A percentile compares a stretch with the other conserved stretches of the same genome.
phyloP scores from a whole-genome alignment of 306 rosid genomes.

The Vigna angularis region DNA sequence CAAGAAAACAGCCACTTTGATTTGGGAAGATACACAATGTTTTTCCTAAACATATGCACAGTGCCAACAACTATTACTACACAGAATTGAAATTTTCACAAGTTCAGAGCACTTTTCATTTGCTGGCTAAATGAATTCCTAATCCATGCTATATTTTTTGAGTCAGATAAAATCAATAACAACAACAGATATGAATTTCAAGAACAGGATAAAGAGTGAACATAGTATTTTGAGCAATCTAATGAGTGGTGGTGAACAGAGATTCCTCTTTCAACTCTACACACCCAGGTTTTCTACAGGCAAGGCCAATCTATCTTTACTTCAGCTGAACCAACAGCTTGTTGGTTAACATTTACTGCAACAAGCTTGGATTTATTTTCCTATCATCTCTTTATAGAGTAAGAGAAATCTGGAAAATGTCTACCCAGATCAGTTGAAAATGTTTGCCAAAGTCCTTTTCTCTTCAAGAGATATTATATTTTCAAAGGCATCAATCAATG shows the following conservation, averaged over 20 bases:
- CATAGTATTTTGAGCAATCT: conserved; percentile 1
- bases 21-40: background rate
- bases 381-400: conserved; percentile 36
- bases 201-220: conserved; percentile 3
- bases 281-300: conserved; percentile 33
- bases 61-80: background rate
- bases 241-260: conserved; percentile 26
- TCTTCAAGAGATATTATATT: conserved; percentile 82
- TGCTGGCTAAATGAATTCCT: background rate
- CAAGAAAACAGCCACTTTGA: too few species aligned
- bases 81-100: background rate
- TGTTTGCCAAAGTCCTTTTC: conserved; percentile 50
- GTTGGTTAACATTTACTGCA: conserved; percentile 40
- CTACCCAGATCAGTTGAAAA: conserved; percentile 45
- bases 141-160: background rate
- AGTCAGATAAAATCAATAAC: conserved; percentile 24
- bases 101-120: background rate
- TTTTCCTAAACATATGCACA: too few species aligned
- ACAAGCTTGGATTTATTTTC: conserved; percentile 50
- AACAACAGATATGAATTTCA: conserved; percentile 6
- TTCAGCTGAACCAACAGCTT: conserved; percentile 45
- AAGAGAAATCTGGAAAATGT: conserved; percentile 28
- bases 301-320: conserved; percentile 43
- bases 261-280: conserved; percentile 41
- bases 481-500: conserved; percentile 93